These are phyloP conservation scores for Nidularia pulvinata DNA, from an alignment of 768 basidiomycete genomes.

Conservation along the genomic window DNA sequence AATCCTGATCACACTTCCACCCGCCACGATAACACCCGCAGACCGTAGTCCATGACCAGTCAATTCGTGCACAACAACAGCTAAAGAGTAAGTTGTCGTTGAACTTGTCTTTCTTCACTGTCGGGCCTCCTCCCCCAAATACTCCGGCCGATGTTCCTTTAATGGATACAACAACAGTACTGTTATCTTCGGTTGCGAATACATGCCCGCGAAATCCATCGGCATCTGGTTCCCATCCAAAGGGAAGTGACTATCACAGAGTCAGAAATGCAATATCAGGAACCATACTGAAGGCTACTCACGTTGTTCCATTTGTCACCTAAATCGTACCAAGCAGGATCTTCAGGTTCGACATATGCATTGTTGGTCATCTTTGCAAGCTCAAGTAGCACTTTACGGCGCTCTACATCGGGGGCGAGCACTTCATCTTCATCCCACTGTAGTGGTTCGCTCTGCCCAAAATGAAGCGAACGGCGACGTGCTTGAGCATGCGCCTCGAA, in stretches of 20 bases:
- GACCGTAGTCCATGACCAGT: constrained; percentile 93
- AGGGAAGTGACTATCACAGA: constrained; percentile 60
- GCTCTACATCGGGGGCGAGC: constrained; percentile 73
- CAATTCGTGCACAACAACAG: constrained; percentile 92
- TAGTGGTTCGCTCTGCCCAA: constrained; percentile 42
- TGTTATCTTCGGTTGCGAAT: constrained; percentile 82
- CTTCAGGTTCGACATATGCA: constrained; percentile 72
- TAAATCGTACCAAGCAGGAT: constrained; percentile 78
- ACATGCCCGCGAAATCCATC: constrained; percentile 93
- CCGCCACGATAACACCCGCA: constrained; percentile 86
- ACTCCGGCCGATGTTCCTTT: constrained; percentile 89
- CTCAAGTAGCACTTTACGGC: constrained; percentile 70
- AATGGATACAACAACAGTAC: constrained; percentile 84
- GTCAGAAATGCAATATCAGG: background rate
- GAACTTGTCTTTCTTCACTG: constrained; percentile 88
- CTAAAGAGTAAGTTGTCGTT: constrained; percentile 94
- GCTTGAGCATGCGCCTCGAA: constrained; percentile 40
- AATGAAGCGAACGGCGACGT: constrained; percentile 39
- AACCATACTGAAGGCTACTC: constrained; percentile 13
- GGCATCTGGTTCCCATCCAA: constrained; percentile 90
- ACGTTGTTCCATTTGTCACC: constrained; percentile 63
- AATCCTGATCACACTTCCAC: constrained; percentile 81
- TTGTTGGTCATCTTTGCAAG: constrained; percentile 97
- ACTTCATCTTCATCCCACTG: constrained; percentile 81
- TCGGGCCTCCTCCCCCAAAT: constrained; percentile 78